Evolutionary conservation across 192 early-diverging fungal species (phyloP), one percentile per base, ranked within the genome.

Genomic region (Endogone sp.): DNA sequence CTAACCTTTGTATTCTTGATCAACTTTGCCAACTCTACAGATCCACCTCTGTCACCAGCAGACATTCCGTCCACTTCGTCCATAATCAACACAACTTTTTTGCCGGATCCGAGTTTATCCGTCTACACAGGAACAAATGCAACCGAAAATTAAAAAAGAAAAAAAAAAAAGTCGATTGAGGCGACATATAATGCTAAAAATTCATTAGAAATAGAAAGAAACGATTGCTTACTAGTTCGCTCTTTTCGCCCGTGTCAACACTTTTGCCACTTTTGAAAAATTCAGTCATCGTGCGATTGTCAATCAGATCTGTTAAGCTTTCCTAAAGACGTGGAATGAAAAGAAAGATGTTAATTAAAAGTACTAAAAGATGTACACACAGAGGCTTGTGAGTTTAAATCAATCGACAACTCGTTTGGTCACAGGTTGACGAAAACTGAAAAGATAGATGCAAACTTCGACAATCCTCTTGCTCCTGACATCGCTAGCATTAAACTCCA

Each of bases 1-100:
- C 49, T 62, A 73, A 90, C 90, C 72, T 92, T 86, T 4, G 93
- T 89, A 64, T 91, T 95, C 72, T 94, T 96, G 63, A 99, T 94
- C 56, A 99, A 73, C 64, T 89, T 76, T 61, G 95, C 95, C 62
- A 99, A 80, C 75, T 97, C 94, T 0, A 86, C 85, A 3, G 77
- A 80, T 28, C 98, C 98, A 55, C 97, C 98, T 32, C 96, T 87
- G 76, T 99, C 98, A 24, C 97, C 96, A 32, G 86, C 90, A 4
- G 95, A 94, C 98, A 99, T 99, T 29, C 98, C 98, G 75, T 99
- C 98, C 1, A 98, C 95, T 75, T 99, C 98, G 80, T 99, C 98
- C 98, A 99, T 99, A 55, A 99, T 91, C 4, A 99, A 76, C 0
- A 96, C 85, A 23, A 82, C 79, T 65, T 85, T 87, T 37, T 78